These are phyloP conservation scores for Coleophoma crateriformis DNA, from an alignment of 2,329 filamentous ascomycete genomes.

Conservation along the genomic window DNA sequence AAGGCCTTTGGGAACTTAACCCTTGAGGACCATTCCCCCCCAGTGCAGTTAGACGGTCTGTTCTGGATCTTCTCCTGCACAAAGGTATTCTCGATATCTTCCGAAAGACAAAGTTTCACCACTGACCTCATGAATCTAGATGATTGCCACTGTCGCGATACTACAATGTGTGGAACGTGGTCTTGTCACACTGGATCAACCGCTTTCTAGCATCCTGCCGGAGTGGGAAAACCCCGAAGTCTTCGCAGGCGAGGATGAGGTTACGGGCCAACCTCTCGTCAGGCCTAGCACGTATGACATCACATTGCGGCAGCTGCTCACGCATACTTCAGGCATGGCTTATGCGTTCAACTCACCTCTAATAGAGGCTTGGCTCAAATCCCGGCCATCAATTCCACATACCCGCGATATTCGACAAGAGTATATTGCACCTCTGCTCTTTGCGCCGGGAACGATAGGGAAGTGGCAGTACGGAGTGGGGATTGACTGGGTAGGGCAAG, in stretches of 20 bases:
- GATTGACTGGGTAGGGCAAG: constrained; percentile 1
- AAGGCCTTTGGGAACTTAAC: constrained; percentile 1
- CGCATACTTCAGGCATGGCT: constrained; percentile 2
- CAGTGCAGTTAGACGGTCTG: not conserved
- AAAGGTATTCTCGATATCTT: not conserved
- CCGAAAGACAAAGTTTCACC: not conserved
- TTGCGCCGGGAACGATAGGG: not conserved
- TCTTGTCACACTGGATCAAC: constrained; percentile 2
- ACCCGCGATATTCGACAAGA: not conserved
- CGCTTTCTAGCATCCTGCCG: not conserved
- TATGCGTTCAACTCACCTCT: not conserved
- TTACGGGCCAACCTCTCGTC: not conserved
- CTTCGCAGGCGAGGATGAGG: not conserved
- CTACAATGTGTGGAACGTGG: constrained; percentile 6
- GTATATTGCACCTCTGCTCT: not conserved
- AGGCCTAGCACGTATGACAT: not conserved
- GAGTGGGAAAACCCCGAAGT: not conserved
- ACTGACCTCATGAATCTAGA: not conserved
- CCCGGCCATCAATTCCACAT: not conserved
- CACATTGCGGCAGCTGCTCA: constrained; percentile 3
- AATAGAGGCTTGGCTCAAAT: not conserved
- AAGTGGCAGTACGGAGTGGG: constrained; percentile 3
- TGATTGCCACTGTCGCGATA: constrained; percentile 1
- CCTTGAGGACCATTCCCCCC: not conserved
- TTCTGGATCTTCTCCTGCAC: constrained; percentile 4